phyloP scores from a whole-genome alignment of 352 stramenopile genomes.

The Salisapilia sapeloensis region DNA sequence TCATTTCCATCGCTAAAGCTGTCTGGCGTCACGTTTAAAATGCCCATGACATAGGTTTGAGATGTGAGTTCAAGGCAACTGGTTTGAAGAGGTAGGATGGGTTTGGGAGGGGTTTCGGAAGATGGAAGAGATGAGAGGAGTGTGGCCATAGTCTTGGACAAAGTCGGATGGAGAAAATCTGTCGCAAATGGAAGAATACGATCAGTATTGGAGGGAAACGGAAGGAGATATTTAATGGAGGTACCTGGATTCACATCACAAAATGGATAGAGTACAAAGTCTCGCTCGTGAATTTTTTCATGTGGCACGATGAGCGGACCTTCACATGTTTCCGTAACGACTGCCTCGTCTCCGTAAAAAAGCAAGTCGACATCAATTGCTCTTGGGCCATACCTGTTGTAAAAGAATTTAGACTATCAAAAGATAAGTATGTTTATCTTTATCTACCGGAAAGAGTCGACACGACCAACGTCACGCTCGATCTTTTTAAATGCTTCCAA shows the following conservation, averaged over 20 bases:
- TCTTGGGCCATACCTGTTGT: constrained; percentile 82
- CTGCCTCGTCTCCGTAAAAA: constrained; percentile 70
- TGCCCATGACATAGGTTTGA: constrained; percentile 93
- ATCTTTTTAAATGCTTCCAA: constrained; percentile 80
- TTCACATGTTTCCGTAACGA: constrained; percentile 44
- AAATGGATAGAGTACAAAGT: constrained; percentile 95
- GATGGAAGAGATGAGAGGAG: constrained; percentile 33
- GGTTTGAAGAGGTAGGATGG: constrained; percentile 28
- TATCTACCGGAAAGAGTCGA: constrained; percentile 26
- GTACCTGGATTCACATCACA: constrained; percentile 79
- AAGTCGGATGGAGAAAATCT: constrained; percentile 61
- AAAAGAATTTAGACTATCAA: too few species aligned
- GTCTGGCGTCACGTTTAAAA: constrained; percentile 98
- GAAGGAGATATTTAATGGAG: background rate
- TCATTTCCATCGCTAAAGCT: constrained; percentile 86
- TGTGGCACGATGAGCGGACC: constrained; percentile 88
- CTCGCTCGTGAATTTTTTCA: constrained; percentile 84
- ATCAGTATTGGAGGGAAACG: constrained; percentile 1
- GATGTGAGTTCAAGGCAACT: constrained; percentile 18
- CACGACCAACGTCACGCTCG: constrained; percentile 79
- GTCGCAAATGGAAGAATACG: background rate
- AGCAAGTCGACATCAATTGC: constrained; percentile 94
- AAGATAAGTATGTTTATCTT: too few species aligned
- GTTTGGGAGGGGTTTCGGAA: constrained; percentile 1
- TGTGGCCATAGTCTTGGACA: constrained; percentile 51